These are phyloP conservation scores for Cyanidioschyzon merolae DNA, from an alignment of 23 red algal species.

Conservation along the genomic window DNA sequence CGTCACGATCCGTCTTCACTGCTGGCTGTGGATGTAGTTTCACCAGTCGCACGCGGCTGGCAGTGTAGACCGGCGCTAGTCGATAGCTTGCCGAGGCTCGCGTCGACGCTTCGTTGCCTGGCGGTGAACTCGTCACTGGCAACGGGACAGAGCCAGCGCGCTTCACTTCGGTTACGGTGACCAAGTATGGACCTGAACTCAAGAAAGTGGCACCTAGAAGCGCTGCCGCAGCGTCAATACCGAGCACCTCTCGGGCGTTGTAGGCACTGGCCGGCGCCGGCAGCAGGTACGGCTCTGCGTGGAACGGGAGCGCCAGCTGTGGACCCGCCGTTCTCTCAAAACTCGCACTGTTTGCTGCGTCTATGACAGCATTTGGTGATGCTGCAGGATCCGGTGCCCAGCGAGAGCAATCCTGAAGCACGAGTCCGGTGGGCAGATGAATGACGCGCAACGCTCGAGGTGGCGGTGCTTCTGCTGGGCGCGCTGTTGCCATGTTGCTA, in stretches of 20 bases:
- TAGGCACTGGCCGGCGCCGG: constrained; percentile 22
- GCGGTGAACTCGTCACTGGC: background rate
- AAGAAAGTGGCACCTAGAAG: constrained; percentile 55
- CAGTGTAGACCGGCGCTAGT: constrained; percentile 24
- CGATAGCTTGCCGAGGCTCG: background rate
- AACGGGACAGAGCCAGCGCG: constrained; percentile 36
- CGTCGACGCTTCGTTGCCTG: background rate
- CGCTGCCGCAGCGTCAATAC: constrained; percentile 49
- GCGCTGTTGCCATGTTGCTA: no score
- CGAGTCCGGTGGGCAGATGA: constrained; percentile 45
- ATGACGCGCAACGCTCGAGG: constrained; percentile 52
- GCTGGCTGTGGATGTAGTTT: constrained; percentile 29
- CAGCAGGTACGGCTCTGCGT: constrained; percentile 5
- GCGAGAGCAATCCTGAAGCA: constrained; percentile 52
- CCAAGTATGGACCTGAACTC: constrained; percentile 36
- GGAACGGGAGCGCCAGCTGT: constrained; percentile 56
- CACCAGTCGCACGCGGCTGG: constrained; percentile 37
- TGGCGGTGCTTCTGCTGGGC: no score
- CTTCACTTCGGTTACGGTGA: constrained; percentile 42
- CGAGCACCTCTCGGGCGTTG: constrained; percentile 21
- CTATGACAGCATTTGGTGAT: constrained; percentile 58
- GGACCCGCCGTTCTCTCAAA: background rate
- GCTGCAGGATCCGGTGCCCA: constrained; percentile 26
- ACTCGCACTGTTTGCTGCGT: constrained; percentile 48
- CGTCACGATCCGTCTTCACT: constrained; percentile 46